Base-by-base conservation (phyloP, 2,329 filamentous ascomycete species). In the Botrytis elliptica region DNA sequence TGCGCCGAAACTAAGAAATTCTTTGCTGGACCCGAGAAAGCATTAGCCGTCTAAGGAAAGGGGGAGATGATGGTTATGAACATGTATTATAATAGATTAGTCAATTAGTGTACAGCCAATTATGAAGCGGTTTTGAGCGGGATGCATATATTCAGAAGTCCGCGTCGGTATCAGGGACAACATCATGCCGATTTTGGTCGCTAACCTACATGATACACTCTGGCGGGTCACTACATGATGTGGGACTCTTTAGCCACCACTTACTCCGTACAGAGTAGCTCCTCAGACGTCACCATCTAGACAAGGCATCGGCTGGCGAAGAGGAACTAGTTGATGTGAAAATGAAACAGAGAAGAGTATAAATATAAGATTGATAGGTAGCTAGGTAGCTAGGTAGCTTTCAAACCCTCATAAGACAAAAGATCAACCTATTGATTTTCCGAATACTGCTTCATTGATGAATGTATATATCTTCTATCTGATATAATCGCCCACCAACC, bases 1-100 rank as follows among this genome's bases (percentile, higher is more conserved):
- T 99, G 96, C 83, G 83, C 91, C 72, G 94, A 95, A 83, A 91
- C 90, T 70, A 92, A 92, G 83, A 88, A 87, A 78, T 91, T 91
- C 81, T 92, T 91, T 74, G 78, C 79, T 42, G 78, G 75, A 2
- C n/a, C 52, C 62, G 74, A 75, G 66, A 73, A 71, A 57, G 70
- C 75, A 38, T 73, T 75, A 57, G 75, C 75, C 38, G 75, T 76
- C 44, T 78, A 55, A 59, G 25, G 57, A 22, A 55, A 64, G 46
- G 57, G 57, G 63, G 46, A 40, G 33, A 25, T 38, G 7, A 18
- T 40, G 10, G 22, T 49, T 33, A 49, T 42, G 7, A 60, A 62
- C 25, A 29, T 60, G 49, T 60, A 44, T 66, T 59, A 72, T 44
- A 46, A 67, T 42, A 33, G 52, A 57, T 9, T n/a, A 57, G 10